Evolutionary conservation across 1,139 yeast species (phyloP).

Genomic region (Lodderomyces margitis): DNA sequence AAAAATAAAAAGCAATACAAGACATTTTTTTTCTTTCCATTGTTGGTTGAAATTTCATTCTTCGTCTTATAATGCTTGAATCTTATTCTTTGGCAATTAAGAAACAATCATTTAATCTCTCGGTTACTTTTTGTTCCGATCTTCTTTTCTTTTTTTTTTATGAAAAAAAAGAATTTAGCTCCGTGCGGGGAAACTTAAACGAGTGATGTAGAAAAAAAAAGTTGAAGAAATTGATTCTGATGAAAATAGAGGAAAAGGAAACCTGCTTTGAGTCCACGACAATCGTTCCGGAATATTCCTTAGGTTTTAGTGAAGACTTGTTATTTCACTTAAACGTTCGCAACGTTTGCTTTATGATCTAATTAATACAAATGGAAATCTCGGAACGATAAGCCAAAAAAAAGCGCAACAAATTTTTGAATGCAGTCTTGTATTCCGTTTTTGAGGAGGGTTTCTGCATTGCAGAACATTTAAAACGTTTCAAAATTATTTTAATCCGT

Average conservation of each 20-base stretch:
- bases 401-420: too few relatives aligned
- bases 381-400: neutral
- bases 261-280: too few relatives aligned
- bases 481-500: too few relatives aligned
- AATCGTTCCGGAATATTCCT: neutral
- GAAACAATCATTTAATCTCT: neutral
- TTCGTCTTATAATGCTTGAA: neutral
- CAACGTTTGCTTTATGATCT: neutral
- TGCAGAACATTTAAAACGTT: too few relatives aligned
- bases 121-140: slow-evolving; percentile 3
- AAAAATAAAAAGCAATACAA: too few relatives aligned
- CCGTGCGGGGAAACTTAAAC: slow-evolving; percentile 1
- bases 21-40: too few relatives aligned
- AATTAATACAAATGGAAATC: neutral
- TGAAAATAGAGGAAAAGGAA: too few relatives aligned
- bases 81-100: neutral
- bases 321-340: too few relatives aligned
- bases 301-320: too few relatives aligned
- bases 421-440: too few relatives aligned
- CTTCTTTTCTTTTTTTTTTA: neutral
- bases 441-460: too few relatives aligned
- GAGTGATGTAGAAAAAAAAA: slow-evolving; percentile 2
- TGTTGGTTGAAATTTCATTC: neutral
- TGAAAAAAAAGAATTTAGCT: neutral
- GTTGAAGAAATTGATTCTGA: neutral